Evolutionary conservation across 805 yeast genomes (phyloP).

Genomic region (Priceomyces melissophilus): DNA sequence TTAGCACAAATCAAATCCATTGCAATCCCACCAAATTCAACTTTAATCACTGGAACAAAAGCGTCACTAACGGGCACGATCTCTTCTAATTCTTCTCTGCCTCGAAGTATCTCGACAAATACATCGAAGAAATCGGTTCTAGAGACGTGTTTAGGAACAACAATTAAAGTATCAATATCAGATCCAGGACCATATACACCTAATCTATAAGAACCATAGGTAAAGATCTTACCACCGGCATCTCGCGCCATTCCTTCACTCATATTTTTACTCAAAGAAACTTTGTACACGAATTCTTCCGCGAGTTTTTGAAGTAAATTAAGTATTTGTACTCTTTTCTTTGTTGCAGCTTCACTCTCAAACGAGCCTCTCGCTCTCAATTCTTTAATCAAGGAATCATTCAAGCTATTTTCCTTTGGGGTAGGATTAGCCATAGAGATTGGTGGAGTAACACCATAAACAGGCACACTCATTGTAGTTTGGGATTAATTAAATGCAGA

Average conservation of each 20-base stretch:
- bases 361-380: conserved; percentile 82
- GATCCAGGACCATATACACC: conserved; percentile 99
- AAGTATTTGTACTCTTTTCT: conserved; percentile 73
- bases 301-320: conserved; percentile 67
- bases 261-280: conserved; percentile 82
- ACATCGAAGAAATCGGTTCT: conserved; percentile 87
- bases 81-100: conserved; percentile 82
- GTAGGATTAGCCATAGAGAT: conserved; percentile 85
- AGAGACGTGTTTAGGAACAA: conserved; percentile 92
- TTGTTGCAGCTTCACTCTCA: conserved; percentile 82
- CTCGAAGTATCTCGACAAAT: conserved; percentile 65
- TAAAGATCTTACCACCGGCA: conserved; percentile 97
- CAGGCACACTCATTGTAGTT: conserved; percentile 14
- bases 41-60: conserved; percentile 92
- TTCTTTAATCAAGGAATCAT: conserved; percentile 74
- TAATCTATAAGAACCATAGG: conserved; percentile 88
- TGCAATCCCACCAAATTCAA: conserved; percentile 85
- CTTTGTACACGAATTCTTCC: conserved; percentile 78
- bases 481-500: not conserved
- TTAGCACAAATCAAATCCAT: conserved; percentile 88
- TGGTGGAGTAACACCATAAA: conserved; percentile 75
- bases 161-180: conserved; percentile 95
- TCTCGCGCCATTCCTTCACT: conserved; percentile 96
- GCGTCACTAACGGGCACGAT: conserved; percentile 95
- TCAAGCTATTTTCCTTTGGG: conserved; percentile 68